Percentiles rank a stretch among this genome's conserved stretches.
Conservation (phyloP, 2,329 filamentous ascomycete genomes). For the Zasmidium angulare region DNA sequence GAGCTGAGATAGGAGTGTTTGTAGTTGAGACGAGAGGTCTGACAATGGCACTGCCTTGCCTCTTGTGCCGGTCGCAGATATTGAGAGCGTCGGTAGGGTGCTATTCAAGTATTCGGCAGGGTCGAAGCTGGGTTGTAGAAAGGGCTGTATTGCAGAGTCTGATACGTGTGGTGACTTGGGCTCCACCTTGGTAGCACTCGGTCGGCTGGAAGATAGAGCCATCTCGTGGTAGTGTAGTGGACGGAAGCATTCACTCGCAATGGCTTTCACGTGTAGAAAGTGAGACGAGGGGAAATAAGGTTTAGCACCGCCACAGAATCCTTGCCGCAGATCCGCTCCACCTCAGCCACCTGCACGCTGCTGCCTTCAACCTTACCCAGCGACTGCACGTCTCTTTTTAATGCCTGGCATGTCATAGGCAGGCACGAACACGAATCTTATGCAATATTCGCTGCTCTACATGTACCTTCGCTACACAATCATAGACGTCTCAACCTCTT, state of each 20-base stretch:
- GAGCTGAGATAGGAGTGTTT: constrained; percentile 80
- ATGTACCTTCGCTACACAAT: background rate
- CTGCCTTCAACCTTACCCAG: too few relatives aligned
- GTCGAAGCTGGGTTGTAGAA: constrained; percentile 76
- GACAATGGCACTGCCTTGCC: constrained; percentile 58
- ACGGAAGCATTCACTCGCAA: background rate
- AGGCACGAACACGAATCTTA: too few relatives aligned
- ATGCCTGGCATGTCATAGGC: too few relatives aligned
- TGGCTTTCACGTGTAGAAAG: background rate
- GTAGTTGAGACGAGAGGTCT: constrained; percentile 78
- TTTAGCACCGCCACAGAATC: background rate
- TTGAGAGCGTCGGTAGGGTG: constrained; percentile 66
- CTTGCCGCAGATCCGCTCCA: too few relatives aligned
- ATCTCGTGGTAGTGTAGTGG: constrained; percentile 7
- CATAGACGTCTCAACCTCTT: background rate
- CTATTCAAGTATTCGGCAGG: constrained; percentile 82
- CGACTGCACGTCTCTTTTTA: too few relatives aligned
- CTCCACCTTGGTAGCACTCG: constrained; percentile 14
- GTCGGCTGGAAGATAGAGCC: constrained; percentile 9
- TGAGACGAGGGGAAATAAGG: background rate
- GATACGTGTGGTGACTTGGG: constrained; percentile 61
- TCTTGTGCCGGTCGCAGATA: constrained; percentile 42
- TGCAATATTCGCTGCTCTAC: background rate
- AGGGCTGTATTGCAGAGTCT: constrained; percentile 72
- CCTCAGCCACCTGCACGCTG: too few relatives aligned